Evolutionary conservation across 2,329 filamentous ascomycete species (phyloP).

Genomic region (Beauveria australis): DNA sequence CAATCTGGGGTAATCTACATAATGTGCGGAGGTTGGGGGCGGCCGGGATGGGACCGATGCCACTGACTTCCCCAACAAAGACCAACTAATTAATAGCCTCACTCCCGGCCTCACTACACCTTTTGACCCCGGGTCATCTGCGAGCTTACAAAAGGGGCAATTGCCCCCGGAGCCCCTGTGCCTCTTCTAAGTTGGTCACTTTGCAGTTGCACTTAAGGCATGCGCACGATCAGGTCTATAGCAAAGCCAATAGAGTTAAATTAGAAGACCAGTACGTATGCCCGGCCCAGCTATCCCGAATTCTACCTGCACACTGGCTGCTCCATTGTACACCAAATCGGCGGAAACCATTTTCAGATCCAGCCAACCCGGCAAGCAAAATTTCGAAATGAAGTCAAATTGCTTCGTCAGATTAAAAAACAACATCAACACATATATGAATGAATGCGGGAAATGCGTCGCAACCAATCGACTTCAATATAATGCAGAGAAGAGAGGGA

Average conservation of each 20-base stretch:
- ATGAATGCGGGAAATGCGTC: neutral
- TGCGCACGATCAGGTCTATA: neutral
- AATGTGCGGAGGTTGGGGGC: neutral
- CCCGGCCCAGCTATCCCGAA: neutral
- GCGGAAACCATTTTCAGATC: conserved; percentile 1
- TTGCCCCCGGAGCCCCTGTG: no score
- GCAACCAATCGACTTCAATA: neutral
- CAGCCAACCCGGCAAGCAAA: neutral
- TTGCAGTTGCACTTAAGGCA: neutral
- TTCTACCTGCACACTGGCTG: neutral
- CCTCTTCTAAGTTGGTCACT: neutral
- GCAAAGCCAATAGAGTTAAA: neutral
- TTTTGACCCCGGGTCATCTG: neutral
- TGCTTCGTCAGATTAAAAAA: neutral
- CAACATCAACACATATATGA: conserved; percentile 5
- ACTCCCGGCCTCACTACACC: conserved; percentile 5
- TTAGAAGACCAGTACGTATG: neutral
- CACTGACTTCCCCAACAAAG: conserved; percentile 4
- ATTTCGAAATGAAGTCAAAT: conserved; percentile 3
- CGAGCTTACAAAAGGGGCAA: neutral
- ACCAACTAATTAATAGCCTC: neutral
- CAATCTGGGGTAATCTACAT: neutral
- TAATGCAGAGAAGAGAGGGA: neutral
- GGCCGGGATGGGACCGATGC: neutral
- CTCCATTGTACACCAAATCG: conserved; percentile 7